Conservation (phyloP, 2,329 filamentous ascomycete genomes). For the Cercospora zeina region DNA sequence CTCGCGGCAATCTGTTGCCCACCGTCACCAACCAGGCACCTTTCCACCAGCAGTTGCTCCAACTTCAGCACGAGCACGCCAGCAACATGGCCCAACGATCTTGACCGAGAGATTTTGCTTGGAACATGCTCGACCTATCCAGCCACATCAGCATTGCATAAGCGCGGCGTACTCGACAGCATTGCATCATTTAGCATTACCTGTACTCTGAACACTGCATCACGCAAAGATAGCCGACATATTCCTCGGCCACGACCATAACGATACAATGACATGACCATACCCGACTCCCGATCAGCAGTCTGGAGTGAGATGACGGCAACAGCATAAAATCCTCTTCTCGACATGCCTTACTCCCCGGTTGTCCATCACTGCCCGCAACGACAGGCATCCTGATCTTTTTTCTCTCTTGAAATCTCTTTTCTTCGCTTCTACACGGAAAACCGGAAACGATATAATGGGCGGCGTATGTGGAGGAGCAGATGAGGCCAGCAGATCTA, state of each 20-base stretch:
- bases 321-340: constrained; percentile 27
- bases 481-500: constrained; percentile 16
- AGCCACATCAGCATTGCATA: constrained; percentile 24
- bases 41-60: constrained; percentile 37
- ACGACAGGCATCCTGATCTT: constrained; percentile 3
- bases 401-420: constrained; percentile 10
- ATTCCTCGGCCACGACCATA: constrained; percentile 23
- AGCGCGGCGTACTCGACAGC: constrained; percentile 22
- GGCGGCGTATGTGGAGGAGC: constrained; percentile 17
- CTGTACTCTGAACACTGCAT: constrained; percentile 23
- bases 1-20: constrained; percentile 43
- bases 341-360: constrained; percentile 11
- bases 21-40: constrained; percentile 35
- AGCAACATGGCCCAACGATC: constrained; percentile 18
- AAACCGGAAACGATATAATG: constrained; percentile 8
- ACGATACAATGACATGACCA: constrained; percentile 33
- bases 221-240: constrained; percentile 27
- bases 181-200: constrained; percentile 24
- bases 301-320: constrained; percentile 23
- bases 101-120: neutral
- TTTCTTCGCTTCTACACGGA: constrained; percentile 22
- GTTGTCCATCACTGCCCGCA: constrained; percentile 9
- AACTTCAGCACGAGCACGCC: constrained; percentile 34
- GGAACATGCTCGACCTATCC: constrained; percentile 11
- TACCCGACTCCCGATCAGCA: constrained; percentile 20